Evolutionary conservation across 176 grass and related monocot genomes (phyloP), one percentile per base, ranked within the genome.

Genomic region (Triticum dicoccoides): DNA sequence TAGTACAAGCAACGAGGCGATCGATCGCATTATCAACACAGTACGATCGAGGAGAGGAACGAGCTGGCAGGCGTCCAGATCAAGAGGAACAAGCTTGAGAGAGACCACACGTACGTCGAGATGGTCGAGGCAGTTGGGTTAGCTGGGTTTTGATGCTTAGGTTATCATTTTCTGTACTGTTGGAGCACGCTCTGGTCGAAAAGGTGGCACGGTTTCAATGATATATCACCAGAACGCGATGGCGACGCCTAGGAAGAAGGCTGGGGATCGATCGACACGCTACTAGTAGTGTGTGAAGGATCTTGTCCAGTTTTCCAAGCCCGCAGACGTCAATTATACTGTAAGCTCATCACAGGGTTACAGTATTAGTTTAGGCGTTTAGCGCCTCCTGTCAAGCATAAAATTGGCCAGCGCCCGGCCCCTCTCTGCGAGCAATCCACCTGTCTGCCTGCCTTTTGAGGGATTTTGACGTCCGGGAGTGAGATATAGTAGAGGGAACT

Each of bases 281-380:
- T 58, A 58, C 54, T 58, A 58, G 64, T 18, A 42, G 9, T 18
- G 29, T 5, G 34, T 17, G 65, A 90, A 90, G 73, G 84, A 71
- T 86, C 29, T 37, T 82, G 77, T 86, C 81, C 54, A 30, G 38
- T 58, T 58, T 58, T 58, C 17, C 54, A 18, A 58, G 54, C 54
- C 54, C 54, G 2, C 17, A 58, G 17, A 58, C 54, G 54, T 20
- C 54, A 58, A 21, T 58, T 81, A 77, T 86, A 52, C 49, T 42
- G 39, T 65, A 42, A 66, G 24, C 42, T 35, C 44, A 54, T 20
- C 67, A 52, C 73, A 41, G 61, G n/a, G 8, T 73, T 52, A 52
- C 49, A 52, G 49, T 56, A 70, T 84, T 79, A 79, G 24, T 90
- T 58, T 86, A 52, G 71, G n/a, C 88, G 51, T 86, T 52, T 52